phyloP scores from a whole-genome alignment of 2,329 filamentous ascomycete species.

The Metarhizium robertsii region DNA sequence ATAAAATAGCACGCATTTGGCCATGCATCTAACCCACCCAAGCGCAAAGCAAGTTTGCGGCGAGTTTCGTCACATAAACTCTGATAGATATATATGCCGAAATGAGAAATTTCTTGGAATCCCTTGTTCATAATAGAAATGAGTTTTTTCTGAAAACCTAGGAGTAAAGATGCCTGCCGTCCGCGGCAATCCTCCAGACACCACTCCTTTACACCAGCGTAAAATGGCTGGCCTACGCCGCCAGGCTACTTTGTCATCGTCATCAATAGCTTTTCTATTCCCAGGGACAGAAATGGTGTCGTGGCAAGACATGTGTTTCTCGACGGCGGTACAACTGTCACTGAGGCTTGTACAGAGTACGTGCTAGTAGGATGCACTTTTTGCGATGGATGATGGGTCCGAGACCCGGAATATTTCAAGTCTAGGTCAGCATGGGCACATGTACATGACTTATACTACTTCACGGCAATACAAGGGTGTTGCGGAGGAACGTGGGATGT shows the following conservation, averaged over 20 bases:
- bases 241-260: conserved; percentile 21
- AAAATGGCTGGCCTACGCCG: conserved; percentile 18
- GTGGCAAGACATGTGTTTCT: conserved; percentile 15
- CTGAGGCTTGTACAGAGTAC: conserved; percentile 21
- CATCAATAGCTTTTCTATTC: conserved; percentile 6
- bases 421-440: conserved; percentile 13
- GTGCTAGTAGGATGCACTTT: conserved; percentile 19
- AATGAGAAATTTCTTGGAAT: no score
- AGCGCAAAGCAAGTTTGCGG: conserved; percentile 15
- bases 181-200: conserved; percentile 19
- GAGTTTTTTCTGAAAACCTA: no score
- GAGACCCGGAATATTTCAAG: conserved; percentile 21
- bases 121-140: no score
- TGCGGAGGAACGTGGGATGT: conserved; percentile 12
- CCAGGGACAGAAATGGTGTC: conserved; percentile 4
- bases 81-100: no score
- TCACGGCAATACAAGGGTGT: conserved; percentile 17
- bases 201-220: conserved; percentile 9
- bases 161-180: conserved; percentile 1
- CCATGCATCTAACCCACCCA: background rate
- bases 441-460: conserved; percentile 25
- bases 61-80: no score
- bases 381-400: conserved; percentile 18
- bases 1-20: no score
- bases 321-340: conserved; percentile 9